Evolutionary conservation across 495 filamentous ascomycete species (phyloP).

Genomic region (Xylaria flabelliformis): DNA sequence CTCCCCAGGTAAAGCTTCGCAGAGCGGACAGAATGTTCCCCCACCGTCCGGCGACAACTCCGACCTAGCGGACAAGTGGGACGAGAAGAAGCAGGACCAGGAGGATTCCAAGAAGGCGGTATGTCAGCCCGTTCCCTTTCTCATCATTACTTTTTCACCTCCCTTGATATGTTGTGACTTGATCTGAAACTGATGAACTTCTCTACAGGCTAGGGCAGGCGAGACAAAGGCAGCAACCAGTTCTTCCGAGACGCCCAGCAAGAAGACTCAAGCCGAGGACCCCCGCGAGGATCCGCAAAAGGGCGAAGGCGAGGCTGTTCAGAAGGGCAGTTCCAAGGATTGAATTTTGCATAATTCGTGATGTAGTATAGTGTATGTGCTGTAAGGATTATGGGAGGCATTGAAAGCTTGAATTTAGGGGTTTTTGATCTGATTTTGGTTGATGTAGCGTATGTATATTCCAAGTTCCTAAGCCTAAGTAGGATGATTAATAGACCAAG

Average conservation of each 20-base stretch:
- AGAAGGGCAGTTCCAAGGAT: slow-evolving; percentile 34
- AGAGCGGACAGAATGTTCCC: slow-evolving; percentile 33
- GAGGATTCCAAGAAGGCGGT: slow-evolving; percentile 35
- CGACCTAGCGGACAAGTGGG: slow-evolving; percentile 25
- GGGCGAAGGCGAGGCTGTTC: slow-evolving; percentile 33
- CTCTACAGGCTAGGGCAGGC: slow-evolving; percentile 23
- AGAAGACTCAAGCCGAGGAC: slow-evolving; percentile 42
- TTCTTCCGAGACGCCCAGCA: slow-evolving; percentile 37
- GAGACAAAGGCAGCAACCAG: slow-evolving; percentile 32
- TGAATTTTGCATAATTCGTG: background rate
- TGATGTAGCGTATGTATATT: background rate
- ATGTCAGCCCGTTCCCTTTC: background rate
- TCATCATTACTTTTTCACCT: background rate
- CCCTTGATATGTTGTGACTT: background rate
- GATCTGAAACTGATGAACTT: background rate
- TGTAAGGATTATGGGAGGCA: background rate
- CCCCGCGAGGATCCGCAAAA: slow-evolving; percentile 37
- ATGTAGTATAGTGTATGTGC: background rate
- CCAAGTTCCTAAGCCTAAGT: background rate
- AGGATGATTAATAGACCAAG: background rate
- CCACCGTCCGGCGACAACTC: slow-evolving; percentile 33
- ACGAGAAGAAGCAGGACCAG: slow-evolving; percentile 33
- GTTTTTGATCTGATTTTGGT: background rate
- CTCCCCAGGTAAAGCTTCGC: background rate
- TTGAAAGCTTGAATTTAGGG: background rate